Percentiles rank a stretch among this genome's conserved stretches.
These are phyloP conservation scores for Parietichytrium sp. DNA, from an alignment of 108 stramenopile genomes.

Conservation along the genomic window DNA sequence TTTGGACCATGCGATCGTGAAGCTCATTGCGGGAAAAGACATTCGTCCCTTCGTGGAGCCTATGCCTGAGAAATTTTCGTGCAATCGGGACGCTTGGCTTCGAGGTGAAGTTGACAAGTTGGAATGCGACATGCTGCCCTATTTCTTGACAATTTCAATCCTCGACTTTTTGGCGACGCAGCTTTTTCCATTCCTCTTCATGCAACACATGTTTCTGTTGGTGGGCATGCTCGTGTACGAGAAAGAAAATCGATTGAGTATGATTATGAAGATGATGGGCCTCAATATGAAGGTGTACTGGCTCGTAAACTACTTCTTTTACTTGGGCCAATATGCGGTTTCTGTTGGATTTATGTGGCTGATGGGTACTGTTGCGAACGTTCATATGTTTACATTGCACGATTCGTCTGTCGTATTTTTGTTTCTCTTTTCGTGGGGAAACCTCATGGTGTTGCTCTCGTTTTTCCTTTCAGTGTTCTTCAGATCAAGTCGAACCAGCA, in stretches of 20 bases:
- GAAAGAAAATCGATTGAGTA: constrained; percentile 27
- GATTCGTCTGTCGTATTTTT: not conserved
- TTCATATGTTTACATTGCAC: constrained; percentile 30
- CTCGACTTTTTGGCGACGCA: not conserved
- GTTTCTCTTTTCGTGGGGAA: constrained; percentile 59
- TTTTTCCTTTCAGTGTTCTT: constrained; percentile 68
- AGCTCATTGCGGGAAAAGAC: not conserved
- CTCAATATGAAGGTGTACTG: constrained; percentile 29
- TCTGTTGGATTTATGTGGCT: not conserved
- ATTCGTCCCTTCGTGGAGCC: not conserved
- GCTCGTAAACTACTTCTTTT: constrained; percentile 10
- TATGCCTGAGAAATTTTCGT: not conserved
- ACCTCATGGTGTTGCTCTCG: constrained; percentile 61
- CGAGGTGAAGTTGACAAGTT: not conserved
- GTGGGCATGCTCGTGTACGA: constrained; percentile 13
- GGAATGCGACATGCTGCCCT: not conserved
- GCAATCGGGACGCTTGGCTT: constrained; percentile 33
- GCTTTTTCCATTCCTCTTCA: not conserved
- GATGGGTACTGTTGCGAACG: constrained; percentile 22
- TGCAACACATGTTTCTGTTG: constrained; percentile 4
- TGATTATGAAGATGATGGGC: constrained; percentile 41
- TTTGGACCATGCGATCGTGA: not conserved
- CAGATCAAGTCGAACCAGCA: constrained; percentile 53
- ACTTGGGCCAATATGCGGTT: not conserved
- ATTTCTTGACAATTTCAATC: constrained; percentile 2